Evolutionary conservation across 371 early-diverging fungal species (phyloP), one percentile per base, ranked within the genome.

Genomic region (Coemansia sp.): DNA sequence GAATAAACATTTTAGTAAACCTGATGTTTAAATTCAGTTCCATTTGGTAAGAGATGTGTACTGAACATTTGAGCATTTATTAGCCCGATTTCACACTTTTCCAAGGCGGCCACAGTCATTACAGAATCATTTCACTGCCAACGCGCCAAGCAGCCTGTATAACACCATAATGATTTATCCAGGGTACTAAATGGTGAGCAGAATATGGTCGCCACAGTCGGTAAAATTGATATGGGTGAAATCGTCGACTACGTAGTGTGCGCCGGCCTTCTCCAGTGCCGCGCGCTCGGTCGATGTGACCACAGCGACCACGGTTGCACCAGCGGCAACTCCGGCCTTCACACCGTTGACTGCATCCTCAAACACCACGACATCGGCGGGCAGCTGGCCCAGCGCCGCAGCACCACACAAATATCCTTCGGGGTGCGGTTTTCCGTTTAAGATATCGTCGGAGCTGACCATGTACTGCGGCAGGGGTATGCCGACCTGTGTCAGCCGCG

Each of bases 291-390:
- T 62, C 5, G 71, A 70, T 8, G 71, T 61, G 42, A 66, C 40
- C 32, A 70, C 50, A 1, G 55, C 87, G 44, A 89, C 79, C 10
- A 81, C 82, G 34, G 75, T 68, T 56, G 86, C 85, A 0, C 87
- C 88, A 1, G 88, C 83, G 0, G 82, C 81, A 10, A 75, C 57
- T 0, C 86, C 90, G 0, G 90, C 86, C 37, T 71, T 60, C 11
- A 87, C 81, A 11, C 86, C 90, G 2, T 84, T 81, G 9, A 86
- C 84, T 0, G 90, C 85, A 65, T 90, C 89, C 67, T 88, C 90
- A 79, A 88, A 87, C 1, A 88, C 88, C n/a, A 90, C 67, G 57
- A 86, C 84, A 4, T 81, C 83, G 37, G 63, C 59, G 2, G 87
- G 78, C n/a, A 78, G 77, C 9, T 77, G 55, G 0, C 80, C 80